Conservation (phyloP, 305 asterid species). For the Fraxinus sp. region DNA sequence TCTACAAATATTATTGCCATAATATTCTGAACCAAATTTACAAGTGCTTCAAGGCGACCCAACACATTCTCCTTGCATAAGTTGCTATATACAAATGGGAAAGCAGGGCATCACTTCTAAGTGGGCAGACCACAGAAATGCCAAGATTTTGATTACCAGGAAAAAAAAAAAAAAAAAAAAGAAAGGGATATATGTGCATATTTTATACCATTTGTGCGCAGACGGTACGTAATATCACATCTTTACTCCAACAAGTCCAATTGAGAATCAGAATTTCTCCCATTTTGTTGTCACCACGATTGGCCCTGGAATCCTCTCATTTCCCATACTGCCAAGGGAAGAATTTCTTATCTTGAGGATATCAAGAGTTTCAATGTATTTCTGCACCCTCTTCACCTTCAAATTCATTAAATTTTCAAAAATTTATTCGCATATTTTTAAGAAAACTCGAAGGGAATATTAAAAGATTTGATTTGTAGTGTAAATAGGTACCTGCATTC, state of each 20-base stretch:
- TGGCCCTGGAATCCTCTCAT: constrained; percentile 38
- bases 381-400: constrained; percentile 92
- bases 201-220: constrained; percentile 22
- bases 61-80: background rate
- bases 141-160: constrained; percentile 16
- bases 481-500: constrained; percentile 62
- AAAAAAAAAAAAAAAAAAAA: too few species aligned
- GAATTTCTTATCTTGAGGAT: constrained; percentile 59
- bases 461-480: background rate
- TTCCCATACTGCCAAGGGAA: constrained; percentile 33
- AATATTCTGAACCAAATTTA: background rate
- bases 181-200: constrained; percentile 2
- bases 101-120: constrained; percentile 17
- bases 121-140: constrained; percentile 13
- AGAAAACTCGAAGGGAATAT: background rate
- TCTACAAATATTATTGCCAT: background rate
- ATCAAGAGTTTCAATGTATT: constrained; percentile 75
- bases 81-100: constrained; percentile 18
- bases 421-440: background rate
- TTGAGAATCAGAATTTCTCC: constrained; percentile 57
- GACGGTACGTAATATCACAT: constrained; percentile 1
- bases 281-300: constrained; percentile 66
- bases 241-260: constrained; percentile 19
- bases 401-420: constrained; percentile 6
- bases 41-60: constrained; percentile 7